Conservation (phyloP, 2,329 filamentous ascomycete species). For the Ascomycota sp. region DNA sequence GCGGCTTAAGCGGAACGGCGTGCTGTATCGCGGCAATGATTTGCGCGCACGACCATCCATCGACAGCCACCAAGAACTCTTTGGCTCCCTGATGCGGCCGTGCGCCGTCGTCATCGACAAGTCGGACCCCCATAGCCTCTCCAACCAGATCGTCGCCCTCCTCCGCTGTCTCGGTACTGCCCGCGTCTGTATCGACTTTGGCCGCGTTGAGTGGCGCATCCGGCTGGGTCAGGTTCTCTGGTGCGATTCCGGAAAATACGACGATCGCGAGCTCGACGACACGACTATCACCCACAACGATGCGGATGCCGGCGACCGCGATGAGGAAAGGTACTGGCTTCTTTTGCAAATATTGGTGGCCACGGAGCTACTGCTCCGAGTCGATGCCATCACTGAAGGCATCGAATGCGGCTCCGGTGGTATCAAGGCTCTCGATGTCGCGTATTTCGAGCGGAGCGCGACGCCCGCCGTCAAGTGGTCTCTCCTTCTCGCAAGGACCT, state of each 20-base stretch:
- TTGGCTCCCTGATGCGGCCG: constrained; percentile 36
- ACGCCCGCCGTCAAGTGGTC: constrained; percentile 47
- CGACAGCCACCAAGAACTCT: constrained; percentile 42
- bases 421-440: constrained; percentile 34
- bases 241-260: constrained; percentile 32
- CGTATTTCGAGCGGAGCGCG: constrained; percentile 40
- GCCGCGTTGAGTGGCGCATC: constrained; percentile 55
- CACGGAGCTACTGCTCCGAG: constrained; percentile 42
- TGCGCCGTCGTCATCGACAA: constrained; percentile 34
- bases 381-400: constrained; percentile 41
- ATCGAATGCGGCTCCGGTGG: constrained; percentile 31
- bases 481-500: constrained; percentile 39
- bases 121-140: constrained; percentile 39
- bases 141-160: constrained; percentile 49
- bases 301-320: constrained; percentile 26
- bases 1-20: constrained; percentile 33
- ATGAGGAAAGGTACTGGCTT: constrained; percentile 46
- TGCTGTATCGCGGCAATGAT: constrained; percentile 32
- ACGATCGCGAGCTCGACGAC: constrained; percentile 31
- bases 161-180: constrained; percentile 43
- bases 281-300: constrained; percentile 29
- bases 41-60: constrained; percentile 28
- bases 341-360: constrained; percentile 44
- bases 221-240: constrained; percentile 52
- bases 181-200: constrained; percentile 57